phyloP scores from a whole-genome alignment of 139 green algal species.

The Asterochloris erici region DNA sequence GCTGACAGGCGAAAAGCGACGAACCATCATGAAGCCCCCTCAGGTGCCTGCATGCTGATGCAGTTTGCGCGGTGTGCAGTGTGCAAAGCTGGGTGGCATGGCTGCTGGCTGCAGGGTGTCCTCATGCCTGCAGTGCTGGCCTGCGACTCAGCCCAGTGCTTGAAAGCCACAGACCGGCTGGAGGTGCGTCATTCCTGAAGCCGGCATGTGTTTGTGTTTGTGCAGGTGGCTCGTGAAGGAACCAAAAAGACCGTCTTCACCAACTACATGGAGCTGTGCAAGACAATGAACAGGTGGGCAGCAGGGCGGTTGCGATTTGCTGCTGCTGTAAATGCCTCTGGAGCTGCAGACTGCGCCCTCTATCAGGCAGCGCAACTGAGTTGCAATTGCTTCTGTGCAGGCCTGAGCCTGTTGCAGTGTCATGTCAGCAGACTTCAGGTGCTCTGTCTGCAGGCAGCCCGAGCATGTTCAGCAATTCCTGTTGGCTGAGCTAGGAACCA shows the following conservation, averaged over 20 bases:
- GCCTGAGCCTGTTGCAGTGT: too few relatives aligned
- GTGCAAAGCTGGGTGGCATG: too few relatives aligned
- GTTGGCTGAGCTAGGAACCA: conserved; percentile 93
- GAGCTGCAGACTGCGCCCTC: too few relatives aligned
- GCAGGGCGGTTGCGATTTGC: too few relatives aligned
- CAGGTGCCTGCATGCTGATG: conserved; percentile 39
- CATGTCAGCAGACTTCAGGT: too few relatives aligned
- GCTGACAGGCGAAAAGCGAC: conserved; percentile 89
- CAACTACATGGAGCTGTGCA: conserved; percentile 99
- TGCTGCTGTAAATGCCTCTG: too few relatives aligned
- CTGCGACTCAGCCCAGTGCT: not conserved
- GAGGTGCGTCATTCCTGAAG: too few relatives aligned
- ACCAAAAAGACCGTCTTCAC: conserved; percentile 99
- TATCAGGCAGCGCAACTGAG: too few relatives aligned
- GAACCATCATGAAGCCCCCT: conserved; percentile 96
- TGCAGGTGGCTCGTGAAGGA: conserved; percentile 91
- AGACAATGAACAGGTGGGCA: conserved; percentile 66
- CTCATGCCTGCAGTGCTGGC: not conserved
- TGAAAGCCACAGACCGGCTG: too few relatives aligned
- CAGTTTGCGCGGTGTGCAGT: too few relatives aligned
- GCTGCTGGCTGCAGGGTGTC: not conserved
- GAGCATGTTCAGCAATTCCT: conserved; percentile 90
- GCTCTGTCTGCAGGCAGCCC: conserved; percentile 22
- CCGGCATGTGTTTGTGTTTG: not conserved
- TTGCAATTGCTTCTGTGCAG: too few relatives aligned